Percentiles rank a stretch among this genome's conserved stretches.
Evolutionary conservation across 768 basidiomycete genomes (phyloP).

Genomic region (Chlorophyllum brunneum): DNA sequence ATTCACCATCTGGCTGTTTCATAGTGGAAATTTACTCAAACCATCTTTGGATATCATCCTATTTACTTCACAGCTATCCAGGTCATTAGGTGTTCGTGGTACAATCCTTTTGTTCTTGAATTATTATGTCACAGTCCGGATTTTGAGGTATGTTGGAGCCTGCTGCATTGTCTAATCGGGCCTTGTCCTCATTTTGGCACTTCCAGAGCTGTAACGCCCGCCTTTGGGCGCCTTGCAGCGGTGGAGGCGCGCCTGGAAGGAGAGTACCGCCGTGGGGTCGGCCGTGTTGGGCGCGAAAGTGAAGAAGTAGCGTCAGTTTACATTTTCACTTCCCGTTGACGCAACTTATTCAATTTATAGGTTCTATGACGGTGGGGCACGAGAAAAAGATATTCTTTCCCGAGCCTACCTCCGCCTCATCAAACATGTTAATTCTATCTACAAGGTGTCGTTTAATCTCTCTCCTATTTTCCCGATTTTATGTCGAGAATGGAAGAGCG

Average conservation of each 20-base stretch:
- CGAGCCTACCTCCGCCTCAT: slow-evolving; percentile 76
- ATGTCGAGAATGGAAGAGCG: no score
- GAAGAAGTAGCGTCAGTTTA: slow-evolving; percentile 85
- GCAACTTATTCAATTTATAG: slow-evolving; percentile 30
- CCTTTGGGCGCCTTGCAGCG: slow-evolving; percentile 87
- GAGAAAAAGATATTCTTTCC: slow-evolving; percentile 80
- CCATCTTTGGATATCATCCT: slow-evolving; percentile 87
- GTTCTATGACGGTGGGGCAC: slow-evolving; percentile 86
- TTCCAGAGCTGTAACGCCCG: slow-evolving; percentile 74
- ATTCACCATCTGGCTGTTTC: neutral
- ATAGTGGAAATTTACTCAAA: slow-evolving; percentile 89
- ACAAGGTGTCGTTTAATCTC: slow-evolving; percentile 52
- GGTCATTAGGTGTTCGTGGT: slow-evolving; percentile 83
- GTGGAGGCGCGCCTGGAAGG: slow-evolving; percentile 87
- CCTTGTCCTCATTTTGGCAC: neutral
- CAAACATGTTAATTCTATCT: slow-evolving; percentile 88
- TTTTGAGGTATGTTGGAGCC: slow-evolving; percentile 39
- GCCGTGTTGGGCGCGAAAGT: slow-evolving; percentile 79
- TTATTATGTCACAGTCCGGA: slow-evolving; percentile 82
- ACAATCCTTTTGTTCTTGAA: slow-evolving; percentile 76
- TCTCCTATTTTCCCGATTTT: neutral
- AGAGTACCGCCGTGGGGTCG: slow-evolving; percentile 86
- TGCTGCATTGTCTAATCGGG: neutral
- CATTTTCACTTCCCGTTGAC: neutral
- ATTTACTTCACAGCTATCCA: slow-evolving; percentile 88